These are phyloP conservation scores for Mortierella sp. DNA, from an alignment of 371 early-diverging fungal genomes.

Conservation along the genomic window DNA sequence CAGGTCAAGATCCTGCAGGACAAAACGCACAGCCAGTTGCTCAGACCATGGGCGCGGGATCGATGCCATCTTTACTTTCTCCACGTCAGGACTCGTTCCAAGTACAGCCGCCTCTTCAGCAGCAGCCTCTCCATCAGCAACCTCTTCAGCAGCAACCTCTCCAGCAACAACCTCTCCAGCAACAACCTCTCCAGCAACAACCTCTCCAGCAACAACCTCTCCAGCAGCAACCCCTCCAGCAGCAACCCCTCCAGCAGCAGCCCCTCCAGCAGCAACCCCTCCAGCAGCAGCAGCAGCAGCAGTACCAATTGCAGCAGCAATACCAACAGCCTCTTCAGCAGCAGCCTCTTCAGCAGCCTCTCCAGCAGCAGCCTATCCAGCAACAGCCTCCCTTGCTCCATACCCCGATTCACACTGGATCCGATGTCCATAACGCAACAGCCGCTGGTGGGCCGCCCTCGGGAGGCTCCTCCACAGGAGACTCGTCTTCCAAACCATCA, in stretches of 20 bases:
- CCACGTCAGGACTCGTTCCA: background rate
- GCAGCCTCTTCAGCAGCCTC: conserved; percentile 12
- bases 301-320: too few relatives aligned
- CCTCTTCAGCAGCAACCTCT: background rate
- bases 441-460: conserved; percentile 18
- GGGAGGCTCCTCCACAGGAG: conserved; percentile 18
- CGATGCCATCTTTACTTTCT: too few relatives aligned
- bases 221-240: conserved; percentile 18
- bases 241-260: conserved; percentile 12
- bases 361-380: conserved; percentile 14
- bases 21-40: background rate
- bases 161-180: background rate
- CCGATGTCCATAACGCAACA: conserved; percentile 3
- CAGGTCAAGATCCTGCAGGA: background rate
- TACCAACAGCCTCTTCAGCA: conserved; percentile 5
- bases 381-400: conserved; percentile 21
- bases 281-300: background rate
- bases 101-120: conserved; percentile 5
- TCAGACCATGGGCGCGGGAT: too few relatives aligned
- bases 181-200: conserved; percentile 6
- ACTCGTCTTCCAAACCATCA: conserved; percentile 22
- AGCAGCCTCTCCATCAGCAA: conserved; percentile 3
- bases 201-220: conserved; percentile 10
- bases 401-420: conserved; percentile 18
- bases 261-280: conserved; percentile 1